Evolutionary conservation across 345 rosid genomes (phyloP).

Genomic region (Populus alba): DNA sequence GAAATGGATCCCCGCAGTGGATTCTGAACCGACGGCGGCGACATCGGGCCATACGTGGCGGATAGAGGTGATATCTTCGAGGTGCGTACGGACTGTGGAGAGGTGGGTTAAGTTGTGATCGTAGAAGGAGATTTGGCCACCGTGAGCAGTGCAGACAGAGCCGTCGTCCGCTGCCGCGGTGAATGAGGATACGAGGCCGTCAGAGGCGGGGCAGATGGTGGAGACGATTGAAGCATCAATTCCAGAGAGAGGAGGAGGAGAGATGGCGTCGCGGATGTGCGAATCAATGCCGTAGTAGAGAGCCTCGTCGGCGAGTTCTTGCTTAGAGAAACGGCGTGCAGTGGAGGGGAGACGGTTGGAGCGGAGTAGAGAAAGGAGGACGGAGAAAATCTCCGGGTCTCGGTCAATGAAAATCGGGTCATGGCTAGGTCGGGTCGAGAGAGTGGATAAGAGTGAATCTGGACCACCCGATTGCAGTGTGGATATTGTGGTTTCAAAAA

Average conservation of each 20-base stretch:
- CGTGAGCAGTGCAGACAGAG: constrained; percentile 85
- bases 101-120: constrained; percentile 66
- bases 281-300: constrained; percentile 79
- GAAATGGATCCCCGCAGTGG: constrained; percentile 74
- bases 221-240: constrained; percentile 67
- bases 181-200: constrained; percentile 63
- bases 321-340: constrained; percentile 59
- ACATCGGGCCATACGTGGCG: constrained; percentile 58
- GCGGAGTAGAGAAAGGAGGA: constrained; percentile 76
- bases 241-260: constrained; percentile 63
- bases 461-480: constrained; percentile 75
- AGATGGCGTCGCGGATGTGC: constrained; percentile 53
- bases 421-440: constrained; percentile 45
- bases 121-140: constrained; percentile 81
- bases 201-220: constrained; percentile 65
- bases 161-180: constrained; percentile 61
- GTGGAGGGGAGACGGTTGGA: constrained; percentile 65
- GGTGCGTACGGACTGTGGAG: constrained; percentile 73
- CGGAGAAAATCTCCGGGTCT: constrained; percentile 88
- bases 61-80: constrained; percentile 62
- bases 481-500: constrained; percentile 70
- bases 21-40: constrained; percentile 67
- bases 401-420: constrained; percentile 82
- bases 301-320: constrained; percentile 88
- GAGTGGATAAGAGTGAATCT: constrained; percentile 74